phyloP scores from a whole-genome alignment of 768 basidiomycete genomes.

The Tricholoma terreum region DNA sequence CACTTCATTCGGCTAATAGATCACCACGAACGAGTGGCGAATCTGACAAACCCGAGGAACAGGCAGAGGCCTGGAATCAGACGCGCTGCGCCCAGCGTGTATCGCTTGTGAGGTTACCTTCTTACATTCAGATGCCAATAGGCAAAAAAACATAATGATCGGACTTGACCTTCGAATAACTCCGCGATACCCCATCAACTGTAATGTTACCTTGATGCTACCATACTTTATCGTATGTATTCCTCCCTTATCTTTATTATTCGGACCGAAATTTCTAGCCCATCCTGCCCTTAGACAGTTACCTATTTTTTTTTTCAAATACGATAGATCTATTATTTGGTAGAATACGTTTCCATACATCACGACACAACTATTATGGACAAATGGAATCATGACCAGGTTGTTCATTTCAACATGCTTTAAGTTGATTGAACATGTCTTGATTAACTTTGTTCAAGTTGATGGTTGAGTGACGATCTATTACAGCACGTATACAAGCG shows the following conservation, averaged over 20 bases:
- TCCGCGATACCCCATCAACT: neutral
- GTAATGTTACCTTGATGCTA: neutral
- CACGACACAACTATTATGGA: too few relatives aligned
- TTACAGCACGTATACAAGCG: too few relatives aligned
- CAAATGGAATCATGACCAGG: too few relatives aligned
- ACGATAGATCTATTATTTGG: too few relatives aligned
- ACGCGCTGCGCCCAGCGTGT: conserved; percentile 84
- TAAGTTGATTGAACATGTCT: too few relatives aligned
- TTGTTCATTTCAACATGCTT: too few relatives aligned
- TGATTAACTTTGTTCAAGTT: too few relatives aligned
- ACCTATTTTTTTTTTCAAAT: too few relatives aligned
- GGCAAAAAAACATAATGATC: conserved; percentile 8
- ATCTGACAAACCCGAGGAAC: conserved; percentile 47
- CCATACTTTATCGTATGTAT: conserved; percentile 1
- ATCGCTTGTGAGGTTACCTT: conserved; percentile 73
- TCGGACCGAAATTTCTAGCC: too few relatives aligned
- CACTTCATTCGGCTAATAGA: neutral
- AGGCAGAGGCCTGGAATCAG: conserved; percentile 87
- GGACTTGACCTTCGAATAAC: conserved; percentile 5
- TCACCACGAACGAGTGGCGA: conserved; percentile 18
- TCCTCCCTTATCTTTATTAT: neutral
- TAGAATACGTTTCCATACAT: too few relatives aligned
- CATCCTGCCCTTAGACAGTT: too few relatives aligned
- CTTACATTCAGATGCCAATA: conserved; percentile 38
- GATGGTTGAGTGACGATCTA: too few relatives aligned